phyloP scores from a whole-genome alignment of 225 moss, liverwort and hornwort species.

The Physcomitrium patens region DNA sequence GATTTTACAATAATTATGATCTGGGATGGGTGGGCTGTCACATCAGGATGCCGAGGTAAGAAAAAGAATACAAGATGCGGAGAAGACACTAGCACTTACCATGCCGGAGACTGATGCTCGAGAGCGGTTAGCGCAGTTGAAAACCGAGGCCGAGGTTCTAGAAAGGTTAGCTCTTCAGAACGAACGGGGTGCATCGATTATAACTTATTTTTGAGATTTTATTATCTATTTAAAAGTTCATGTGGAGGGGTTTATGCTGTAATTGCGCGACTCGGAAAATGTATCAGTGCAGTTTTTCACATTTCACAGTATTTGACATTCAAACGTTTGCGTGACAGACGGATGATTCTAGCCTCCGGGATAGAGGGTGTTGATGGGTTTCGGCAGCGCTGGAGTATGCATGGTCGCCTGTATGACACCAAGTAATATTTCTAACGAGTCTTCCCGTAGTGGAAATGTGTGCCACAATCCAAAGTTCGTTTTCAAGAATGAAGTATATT shows the following conservation, averaged over 20 bases:
- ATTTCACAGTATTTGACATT: slow-evolving; percentile 19
- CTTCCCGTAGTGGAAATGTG: slow-evolving; percentile 3
- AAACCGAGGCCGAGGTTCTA: slow-evolving; percentile 60
- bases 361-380: slow-evolving; percentile 89
- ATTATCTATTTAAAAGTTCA: not conserved
- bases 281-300: not conserved
- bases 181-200: no score
- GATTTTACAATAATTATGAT: slow-evolving; percentile 1
- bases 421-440: slow-evolving; percentile 46
- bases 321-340: slow-evolving; percentile 45
- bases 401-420: slow-evolving; percentile 77
- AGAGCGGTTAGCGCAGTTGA: slow-evolving; percentile 74
- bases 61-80: slow-evolving; percentile 63
- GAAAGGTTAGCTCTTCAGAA: slow-evolving; percentile 54
- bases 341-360: slow-evolving; percentile 81
- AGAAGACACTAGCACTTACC: slow-evolving; percentile 65
- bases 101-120: slow-evolving; percentile 68
- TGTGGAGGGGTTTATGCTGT: not conserved
- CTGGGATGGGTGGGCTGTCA: not conserved
- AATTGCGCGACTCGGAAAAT: not conserved
- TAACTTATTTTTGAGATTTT: not conserved
- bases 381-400: slow-evolving; percentile 92
- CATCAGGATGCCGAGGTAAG: slow-evolving; percentile 68
- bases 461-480: slow-evolving; percentile 3
- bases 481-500: not conserved